Conservation (phyloP, 2,329 filamentous ascomycete genomes). For the Kalmusia sp. region DNA sequence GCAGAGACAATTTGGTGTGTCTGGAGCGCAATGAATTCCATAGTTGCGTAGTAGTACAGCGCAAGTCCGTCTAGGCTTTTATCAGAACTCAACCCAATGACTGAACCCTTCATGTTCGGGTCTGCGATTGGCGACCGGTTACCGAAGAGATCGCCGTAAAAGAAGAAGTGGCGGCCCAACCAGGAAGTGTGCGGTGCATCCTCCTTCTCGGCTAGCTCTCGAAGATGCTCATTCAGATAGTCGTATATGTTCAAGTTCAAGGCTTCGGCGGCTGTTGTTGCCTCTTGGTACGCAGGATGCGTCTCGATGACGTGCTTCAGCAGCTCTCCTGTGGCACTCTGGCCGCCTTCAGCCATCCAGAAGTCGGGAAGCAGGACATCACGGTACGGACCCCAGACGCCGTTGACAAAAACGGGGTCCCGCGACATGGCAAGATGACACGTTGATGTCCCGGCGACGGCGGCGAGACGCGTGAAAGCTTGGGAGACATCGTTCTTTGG, state of each 20-base stretch:
- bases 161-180: constrained; percentile 93
- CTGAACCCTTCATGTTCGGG: constrained; percentile 86
- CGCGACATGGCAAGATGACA: constrained; percentile 97
- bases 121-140: constrained; percentile 95
- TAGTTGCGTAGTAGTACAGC: constrained; percentile 90
- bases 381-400: constrained; percentile 96
- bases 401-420: constrained; percentile 89
- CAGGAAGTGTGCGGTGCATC: constrained; percentile 81
- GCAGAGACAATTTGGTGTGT: constrained; percentile 93
- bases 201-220: constrained; percentile 72
- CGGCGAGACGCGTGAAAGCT: constrained; percentile 90
- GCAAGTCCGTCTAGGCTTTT: constrained; percentile 87
- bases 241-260: constrained; percentile 92
- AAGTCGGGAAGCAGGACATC: constrained; percentile 90
- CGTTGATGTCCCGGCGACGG: constrained; percentile 95
- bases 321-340: constrained; percentile 94
- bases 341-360: constrained; percentile 97
- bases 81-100: constrained; percentile 87
- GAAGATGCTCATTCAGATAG: constrained; percentile 87
- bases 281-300: constrained; percentile 86
- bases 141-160: constrained; percentile 97
- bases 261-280: constrained; percentile 77
- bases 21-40: constrained; percentile 98
- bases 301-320: constrained; percentile 95
- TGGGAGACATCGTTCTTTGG: constrained; percentile 87